Evolutionary conservation across 768 basidiomycete genomes (phyloP), one percentile per base, ranked within the genome.

Genomic region (Floccularia luteovirens): DNA sequence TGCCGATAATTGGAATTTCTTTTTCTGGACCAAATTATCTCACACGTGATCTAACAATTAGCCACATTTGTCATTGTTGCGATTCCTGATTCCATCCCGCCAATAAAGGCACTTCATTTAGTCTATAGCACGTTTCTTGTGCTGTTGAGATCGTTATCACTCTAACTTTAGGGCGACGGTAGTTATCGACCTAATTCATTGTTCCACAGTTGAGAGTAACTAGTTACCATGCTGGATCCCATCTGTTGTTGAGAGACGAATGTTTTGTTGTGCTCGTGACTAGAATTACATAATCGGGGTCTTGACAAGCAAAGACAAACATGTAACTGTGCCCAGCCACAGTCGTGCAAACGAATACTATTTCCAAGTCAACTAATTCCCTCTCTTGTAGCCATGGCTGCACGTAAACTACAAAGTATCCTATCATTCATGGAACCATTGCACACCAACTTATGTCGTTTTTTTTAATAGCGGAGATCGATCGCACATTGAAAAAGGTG

Each of bases 401-500:
- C 87, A 53, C 66, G 90, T 63, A 92, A 92, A 68, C 74, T 92
- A 46, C 90, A 92, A 73, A 82, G 90, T 90, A 49, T 43, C 69
- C 58, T 24, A 28, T 8, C 3, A 5, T 31, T 31, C 24, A 42
- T 41, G 38, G 7, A 17, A 7, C 10, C 39, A 31, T 19, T 23
- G 37, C 8, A 14, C 31, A 37, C 42, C 5, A 3, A 24, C 21
- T 42, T 5, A 36, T 25, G 33, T 24, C 31, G 35, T 23, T 49
- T 5, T 30, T 31, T 27, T 34, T 25, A 28, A 8, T 64, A 99
- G 94, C 90, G 61, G 96, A 99, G 69, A 97, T 99, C 50, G 96
- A 98, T 79, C 81, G 89, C 58, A 98, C 94, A 36, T 72, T 98
- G 55, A 99, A 99, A 75, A 92, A 91, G 72, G 93, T 99, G 50